Conservation (phyloP, 768 basidiomycete genomes). For the Roridomyces roridus region DNA sequence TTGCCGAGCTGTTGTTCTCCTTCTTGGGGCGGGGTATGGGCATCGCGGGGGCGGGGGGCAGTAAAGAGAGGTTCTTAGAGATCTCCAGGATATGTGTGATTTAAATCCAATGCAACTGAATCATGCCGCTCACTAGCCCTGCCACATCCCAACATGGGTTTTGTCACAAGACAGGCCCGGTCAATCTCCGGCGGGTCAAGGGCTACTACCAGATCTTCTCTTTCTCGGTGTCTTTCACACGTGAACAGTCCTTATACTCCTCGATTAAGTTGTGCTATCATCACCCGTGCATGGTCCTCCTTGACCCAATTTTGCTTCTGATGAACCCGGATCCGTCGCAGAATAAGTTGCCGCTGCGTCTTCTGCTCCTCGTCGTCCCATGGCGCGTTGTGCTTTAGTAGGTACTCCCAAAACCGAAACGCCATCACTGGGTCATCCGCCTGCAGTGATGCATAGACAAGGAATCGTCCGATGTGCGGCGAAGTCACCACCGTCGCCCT, state of each 20-base stretch:
- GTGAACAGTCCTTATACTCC: slow-evolving; percentile 9
- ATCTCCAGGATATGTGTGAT: slow-evolving; percentile 6
- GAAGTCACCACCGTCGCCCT: slow-evolving; percentile 44
- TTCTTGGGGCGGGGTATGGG: slow-evolving; percentile 65
- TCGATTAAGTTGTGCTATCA: slow-evolving; percentile 38
- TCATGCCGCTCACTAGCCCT: background rate
- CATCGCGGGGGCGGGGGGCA: slow-evolving; percentile 50
- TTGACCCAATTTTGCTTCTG: slow-evolving; percentile 16
- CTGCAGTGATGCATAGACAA: slow-evolving; percentile 56
- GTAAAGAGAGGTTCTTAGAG: slow-evolving; percentile 24
- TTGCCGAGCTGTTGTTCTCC: slow-evolving; percentile 67
- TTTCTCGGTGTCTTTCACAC: slow-evolving; percentile 21
- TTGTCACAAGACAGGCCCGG: slow-evolving; percentile 50
- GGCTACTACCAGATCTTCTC: slow-evolving; percentile 27
- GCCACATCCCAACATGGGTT: slow-evolving; percentile 34
- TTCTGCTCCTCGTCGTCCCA: slow-evolving; percentile 56
- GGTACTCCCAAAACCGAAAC: slow-evolving; percentile 62
- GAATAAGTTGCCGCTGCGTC: slow-evolving; percentile 48
- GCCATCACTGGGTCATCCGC: slow-evolving; percentile 57
- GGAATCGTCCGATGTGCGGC: slow-evolving; percentile 55
- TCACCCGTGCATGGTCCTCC: slow-evolving; percentile 26
- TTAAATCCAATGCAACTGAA: slow-evolving; percentile 37
- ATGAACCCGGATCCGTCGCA: slow-evolving; percentile 34
- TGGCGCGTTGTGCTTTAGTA: slow-evolving; percentile 51
- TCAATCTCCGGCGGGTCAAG: slow-evolving; percentile 45